phyloP scores from a whole-genome alignment of 1,139 yeast species.

The Komagataea norvegica region DNA sequence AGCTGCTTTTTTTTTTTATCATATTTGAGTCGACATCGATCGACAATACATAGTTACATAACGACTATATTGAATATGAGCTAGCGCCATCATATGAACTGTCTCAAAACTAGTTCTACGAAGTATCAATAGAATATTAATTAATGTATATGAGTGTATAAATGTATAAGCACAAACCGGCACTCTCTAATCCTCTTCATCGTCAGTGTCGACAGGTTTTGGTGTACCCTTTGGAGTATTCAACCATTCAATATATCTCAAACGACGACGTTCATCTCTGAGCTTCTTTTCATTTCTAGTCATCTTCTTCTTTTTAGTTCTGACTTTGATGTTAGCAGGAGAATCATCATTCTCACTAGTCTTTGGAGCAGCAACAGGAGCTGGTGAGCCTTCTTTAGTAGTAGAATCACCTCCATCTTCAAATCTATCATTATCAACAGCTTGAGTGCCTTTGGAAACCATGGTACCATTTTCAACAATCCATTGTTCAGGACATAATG shows the following conservation, averaged over 20 bases:
- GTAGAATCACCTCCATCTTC: conserved; percentile 71
- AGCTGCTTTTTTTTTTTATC: too few species aligned
- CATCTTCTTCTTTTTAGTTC: conserved; percentile 89
- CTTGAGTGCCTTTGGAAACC: conserved; percentile 75
- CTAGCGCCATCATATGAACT: too few species aligned
- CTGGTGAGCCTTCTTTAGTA: conserved; percentile 39
- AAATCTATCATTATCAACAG: conserved; percentile 71
- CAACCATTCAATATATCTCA: conserved; percentile 92
- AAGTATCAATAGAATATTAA: too few species aligned
- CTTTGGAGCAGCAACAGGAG: conserved; percentile 40
- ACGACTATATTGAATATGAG: too few species aligned
- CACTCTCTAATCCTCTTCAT: conserved; percentile 50
- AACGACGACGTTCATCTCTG: conserved; percentile 90
- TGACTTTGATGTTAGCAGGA: conserved; percentile 93
- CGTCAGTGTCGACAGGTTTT: conserved; percentile 88
- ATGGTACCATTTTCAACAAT: conserved; percentile 88
- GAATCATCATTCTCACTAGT: conserved; percentile 73
- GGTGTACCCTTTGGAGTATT: conserved; percentile 97
- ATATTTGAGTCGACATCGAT: too few species aligned
- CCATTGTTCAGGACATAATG: conserved; percentile 98
- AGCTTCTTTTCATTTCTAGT: conserved; percentile 93
- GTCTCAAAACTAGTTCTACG: too few species aligned
- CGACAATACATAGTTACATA: too few species aligned
- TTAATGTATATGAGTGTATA: neutral
- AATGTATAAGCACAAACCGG: neutral